Base-by-base conservation (phyloP, 805 yeast genomes). In the Debaryomyces maramus region DNA sequence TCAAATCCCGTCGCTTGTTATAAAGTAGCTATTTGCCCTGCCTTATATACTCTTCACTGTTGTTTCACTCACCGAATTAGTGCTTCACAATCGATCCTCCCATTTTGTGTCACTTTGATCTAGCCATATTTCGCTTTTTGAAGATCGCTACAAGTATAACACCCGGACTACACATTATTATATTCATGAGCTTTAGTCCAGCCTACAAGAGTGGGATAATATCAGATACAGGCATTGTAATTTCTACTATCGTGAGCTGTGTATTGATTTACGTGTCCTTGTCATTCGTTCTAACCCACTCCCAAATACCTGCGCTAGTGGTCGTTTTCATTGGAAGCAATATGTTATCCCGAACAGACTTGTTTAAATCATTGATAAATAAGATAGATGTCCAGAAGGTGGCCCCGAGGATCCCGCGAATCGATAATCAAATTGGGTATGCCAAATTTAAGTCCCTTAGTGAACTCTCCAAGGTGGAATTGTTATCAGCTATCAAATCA, bases 401-500 rank as follows among this genome's bases (percentile, higher is more conserved):
- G 11, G 16, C 30, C 11, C 34, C 27, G 24, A 9, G 32, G 11
- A 19, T 19, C 15, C 29, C 34, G 17, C 15, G 19, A 5, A 23
- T 32, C 5, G 10, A 32, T n/a, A 29, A 33, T 16, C 14, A 20
- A 11, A 20, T 36, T 21, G 48, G 41, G 11, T 40, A 45, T 34
- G 39, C 23, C 23, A 28, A 26, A 20, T 52, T 50, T 33, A 20
- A 37, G 7, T 38, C 44, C 1, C 47, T 66, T 34, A 34, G 53
- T 10, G 55, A 53, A 15, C 27, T 45, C 13, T 50, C 58, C 6
- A 50, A 57, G 32, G 23, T 51, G 10, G 73, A 69, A 48, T 43
- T 69, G n/a, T 34, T 69, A 2, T 48, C 66, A 2, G 73, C 85
- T 0, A 53, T 80, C 6, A 53, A 55, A n/a, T 73, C 80, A 9